Evolutionary conservation across 2,329 filamentous ascomycete species (phyloP), one percentile per base, ranked within the genome.

Genomic region (Fusarium mexicanum): DNA sequence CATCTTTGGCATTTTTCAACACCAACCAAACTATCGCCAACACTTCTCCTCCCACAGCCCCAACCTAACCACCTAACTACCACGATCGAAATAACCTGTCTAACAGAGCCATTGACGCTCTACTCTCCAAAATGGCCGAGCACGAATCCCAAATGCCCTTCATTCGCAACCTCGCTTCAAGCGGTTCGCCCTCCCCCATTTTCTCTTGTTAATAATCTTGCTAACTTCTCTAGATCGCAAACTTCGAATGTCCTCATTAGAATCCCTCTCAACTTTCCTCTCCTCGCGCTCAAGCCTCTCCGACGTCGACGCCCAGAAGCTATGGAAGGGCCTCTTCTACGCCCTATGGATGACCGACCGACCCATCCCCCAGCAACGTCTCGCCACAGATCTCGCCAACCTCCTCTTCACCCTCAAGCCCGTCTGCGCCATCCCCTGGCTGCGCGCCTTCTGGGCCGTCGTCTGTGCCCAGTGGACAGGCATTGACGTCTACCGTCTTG

Each of bases 281-380:
- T 88, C 90, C 71, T 87, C 89, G 69, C 88, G 89, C 46, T 81
- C 85, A 43, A 78, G 83, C 61, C 89, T 98, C 70, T 85, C 89
- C 24, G 85, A 89, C 46, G 82, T 93, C 75, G 95, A 98, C 74
- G 86, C 94, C 57, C 87, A 96, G 69, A 98, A 98, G 85, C 89
- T 98, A 74, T 98, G 95, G 94, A 97, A 97, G 81, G 96, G 95
- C 10, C 89, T 98, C 26, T 98, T 96, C 86, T 98, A 95, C 87
- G 92, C 92, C 79, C 90, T 96, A 79, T 98, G 94, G 92, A 96
- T 98, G 91, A 94, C 92, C 82, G 95, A 98, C 86, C 93, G 95
- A 54, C 92, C 95, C 17, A 85, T 91, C n/a, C 92, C 93, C 6
- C 96, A 98, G 86, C 95, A 98, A 86, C 89, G 89, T 48, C 92